phyloP scores from a whole-genome alignment of 192 early-diverging fungal species.

The Gonapodya prolifera region DNA sequence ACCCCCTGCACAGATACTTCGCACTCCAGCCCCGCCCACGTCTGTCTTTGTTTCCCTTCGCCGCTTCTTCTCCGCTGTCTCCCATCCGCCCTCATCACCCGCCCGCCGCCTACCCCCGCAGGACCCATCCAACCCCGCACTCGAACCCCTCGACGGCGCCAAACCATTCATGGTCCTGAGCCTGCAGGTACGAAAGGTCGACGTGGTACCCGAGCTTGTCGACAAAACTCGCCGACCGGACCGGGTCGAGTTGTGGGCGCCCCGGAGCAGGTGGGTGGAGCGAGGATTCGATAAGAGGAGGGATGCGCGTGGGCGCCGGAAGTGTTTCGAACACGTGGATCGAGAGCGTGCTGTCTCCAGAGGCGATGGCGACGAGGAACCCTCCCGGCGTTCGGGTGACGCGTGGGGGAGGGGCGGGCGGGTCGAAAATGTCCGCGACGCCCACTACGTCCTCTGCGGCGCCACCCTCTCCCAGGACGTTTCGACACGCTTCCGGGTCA shows the following conservation, averaged over 20 bases:
- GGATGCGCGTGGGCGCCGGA: neutral
- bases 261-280: neutral
- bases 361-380: neutral
- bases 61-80: neutral
- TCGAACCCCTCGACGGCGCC: neutral
- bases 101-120: neutral
- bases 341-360: neutral
- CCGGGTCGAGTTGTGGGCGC: neutral
- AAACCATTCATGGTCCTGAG: neutral
- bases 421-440: neutral
- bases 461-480: neutral
- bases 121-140: neutral
- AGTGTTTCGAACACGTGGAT: no score
- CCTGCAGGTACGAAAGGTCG: neutral
- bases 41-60: no score
- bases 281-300: neutral
- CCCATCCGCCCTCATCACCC: neutral
- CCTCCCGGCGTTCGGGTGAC: neutral
- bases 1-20: no score
- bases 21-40: no score
- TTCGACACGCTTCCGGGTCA: neutral
- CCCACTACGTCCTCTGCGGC: neutral
- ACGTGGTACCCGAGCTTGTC: neutral
- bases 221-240: neutral
- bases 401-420: neutral